Evolutionary conservation across 306 rosid genomes (phyloP), one percentile per base, ranked within the genome.

Genomic region (Psophocarpus tetragonolobus): DNA sequence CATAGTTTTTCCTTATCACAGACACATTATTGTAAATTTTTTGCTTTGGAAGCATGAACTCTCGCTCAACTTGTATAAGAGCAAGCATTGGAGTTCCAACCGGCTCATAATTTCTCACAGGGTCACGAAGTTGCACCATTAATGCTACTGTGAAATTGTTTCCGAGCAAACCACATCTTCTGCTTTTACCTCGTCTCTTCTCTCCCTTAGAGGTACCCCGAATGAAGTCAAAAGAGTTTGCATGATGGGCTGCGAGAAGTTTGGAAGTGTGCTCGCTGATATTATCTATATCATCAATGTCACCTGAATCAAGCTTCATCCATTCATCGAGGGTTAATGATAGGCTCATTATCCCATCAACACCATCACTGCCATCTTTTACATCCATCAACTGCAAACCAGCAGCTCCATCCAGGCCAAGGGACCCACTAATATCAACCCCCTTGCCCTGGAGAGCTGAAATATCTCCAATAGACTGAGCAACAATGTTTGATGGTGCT

Each of bases 111-210:
- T 94, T 87, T 83, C 98, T 83, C 67, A 89, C 56, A 17, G 97
- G 98, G 80, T 94, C 98, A 10, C 97, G 97, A 71, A 94, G 97
- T 79, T 94, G 98, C 82, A 91, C 97, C 97, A 91, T 91, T 45
- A 91, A 77, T 24, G 98, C 97, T 41, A 88, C 96, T 2, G 98
- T 91, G 87, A 94, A 94, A 82, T 91, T 94, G 87, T 91, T 91
- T 71, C 97, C 97, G 47, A 88, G 81, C 74, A 91, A 86, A 76
- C 98, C 98, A 75, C 92, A 87, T 81, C 83, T 88, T 84, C 84
- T 77, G 38, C 90, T 85, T 85, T 86, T 94, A 57, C 94, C 91
- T 51, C 91, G 91, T 76, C 81, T 90, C 76, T 70, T 88, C 68
- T 90, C 96, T 69, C 98, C 96, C 73, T 80, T 91, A 0, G 89